Conservation (phyloP, 2,329 filamentous ascomycete genomes). For the Xylariales sp. region DNA sequence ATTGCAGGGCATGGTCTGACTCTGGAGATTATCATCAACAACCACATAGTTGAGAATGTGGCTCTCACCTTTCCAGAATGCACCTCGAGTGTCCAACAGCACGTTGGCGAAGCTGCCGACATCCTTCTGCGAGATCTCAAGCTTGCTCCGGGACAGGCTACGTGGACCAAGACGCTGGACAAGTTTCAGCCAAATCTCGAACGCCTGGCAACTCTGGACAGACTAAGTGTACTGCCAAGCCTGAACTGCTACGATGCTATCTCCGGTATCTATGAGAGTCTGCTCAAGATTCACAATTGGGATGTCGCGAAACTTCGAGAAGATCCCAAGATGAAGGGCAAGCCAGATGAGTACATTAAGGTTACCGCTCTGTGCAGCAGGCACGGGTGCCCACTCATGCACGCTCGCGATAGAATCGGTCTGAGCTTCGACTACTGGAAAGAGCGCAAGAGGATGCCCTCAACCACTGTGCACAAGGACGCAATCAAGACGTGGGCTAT, state of each 20-base stretch:
- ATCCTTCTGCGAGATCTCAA: constrained; percentile 64
- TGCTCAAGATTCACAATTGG: constrained; percentile 66
- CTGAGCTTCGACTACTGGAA: constrained; percentile 77
- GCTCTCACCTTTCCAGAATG: constrained; percentile 60
- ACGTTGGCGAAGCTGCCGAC: constrained; percentile 56
- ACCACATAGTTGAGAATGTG: constrained; percentile 59
- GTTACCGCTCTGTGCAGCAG: constrained; percentile 63
- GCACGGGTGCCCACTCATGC: constrained; percentile 68
- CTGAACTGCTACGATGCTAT: constrained; percentile 77
- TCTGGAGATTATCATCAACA: constrained; percentile 57
- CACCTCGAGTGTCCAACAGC: constrained; percentile 52
- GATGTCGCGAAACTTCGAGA: constrained; percentile 57
- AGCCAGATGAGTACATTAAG: constrained; percentile 44
- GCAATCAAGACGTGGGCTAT: constrained; percentile 59
- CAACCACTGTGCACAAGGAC: constrained; percentile 29
- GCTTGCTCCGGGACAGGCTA: constrained; percentile 53
- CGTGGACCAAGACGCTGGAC: constrained; percentile 66
- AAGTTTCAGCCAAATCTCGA: constrained; percentile 69
- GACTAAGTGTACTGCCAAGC: constrained; percentile 62
- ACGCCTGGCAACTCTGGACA: constrained; percentile 64
- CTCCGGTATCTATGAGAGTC: constrained; percentile 66
- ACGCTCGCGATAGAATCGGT: constrained; percentile 62
- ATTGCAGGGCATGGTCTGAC: constrained; percentile 59
- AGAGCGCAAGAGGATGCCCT: constrained; percentile 47
- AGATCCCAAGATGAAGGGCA: constrained; percentile 38